Percentiles rank a stretch among this genome's conserved stretches.
phyloP scores from a whole-genome alignment of 371 early-diverging fungal species.

The Lichtheimia ramosa region DNA sequence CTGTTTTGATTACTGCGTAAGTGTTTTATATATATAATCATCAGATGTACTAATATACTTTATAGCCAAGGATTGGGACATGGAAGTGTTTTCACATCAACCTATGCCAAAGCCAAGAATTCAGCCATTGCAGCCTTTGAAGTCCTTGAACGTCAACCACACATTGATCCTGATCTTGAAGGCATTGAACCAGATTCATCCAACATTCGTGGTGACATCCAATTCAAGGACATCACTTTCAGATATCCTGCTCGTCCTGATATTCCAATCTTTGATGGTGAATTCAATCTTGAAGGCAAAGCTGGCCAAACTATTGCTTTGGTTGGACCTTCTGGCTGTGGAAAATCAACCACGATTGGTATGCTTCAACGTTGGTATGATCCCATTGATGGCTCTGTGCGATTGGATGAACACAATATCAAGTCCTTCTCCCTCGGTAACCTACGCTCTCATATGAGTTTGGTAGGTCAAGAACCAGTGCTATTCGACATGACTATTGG shows the following conservation, averaged over 20 bases:
- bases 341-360: conserved; percentile 82
- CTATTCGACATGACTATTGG: conserved; percentile 77
- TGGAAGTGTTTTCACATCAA: conserved; percentile 53
- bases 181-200: conserved; percentile 43
- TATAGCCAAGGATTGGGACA: conserved; percentile 58
- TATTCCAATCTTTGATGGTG: conserved; percentile 73
- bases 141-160: conserved; percentile 68
- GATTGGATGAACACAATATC: conserved; percentile 69
- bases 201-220: conserved; percentile 52
- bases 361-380: conserved; percentile 90
- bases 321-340: conserved; percentile 38
- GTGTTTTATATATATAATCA: no score
- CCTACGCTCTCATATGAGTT: conserved; percentile 72
- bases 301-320: conserved; percentile 81
- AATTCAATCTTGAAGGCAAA: conserved; percentile 66
- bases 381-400: conserved; percentile 56
- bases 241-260: conserved; percentile 79
- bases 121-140: conserved; percentile 78
- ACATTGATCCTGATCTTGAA: conserved; percentile 69
- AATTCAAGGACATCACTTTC: conserved; percentile 68
- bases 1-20: conserved; percentile 67
- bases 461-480: conserved; percentile 88
- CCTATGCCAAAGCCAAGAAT: conserved; percentile 74
- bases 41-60: no score
- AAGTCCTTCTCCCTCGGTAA: conserved; percentile 56